These are phyloP conservation scores for Raddia distichophylla DNA, from an alignment of 176 grass and related monocot species.

Conservation along the genomic window DNA sequence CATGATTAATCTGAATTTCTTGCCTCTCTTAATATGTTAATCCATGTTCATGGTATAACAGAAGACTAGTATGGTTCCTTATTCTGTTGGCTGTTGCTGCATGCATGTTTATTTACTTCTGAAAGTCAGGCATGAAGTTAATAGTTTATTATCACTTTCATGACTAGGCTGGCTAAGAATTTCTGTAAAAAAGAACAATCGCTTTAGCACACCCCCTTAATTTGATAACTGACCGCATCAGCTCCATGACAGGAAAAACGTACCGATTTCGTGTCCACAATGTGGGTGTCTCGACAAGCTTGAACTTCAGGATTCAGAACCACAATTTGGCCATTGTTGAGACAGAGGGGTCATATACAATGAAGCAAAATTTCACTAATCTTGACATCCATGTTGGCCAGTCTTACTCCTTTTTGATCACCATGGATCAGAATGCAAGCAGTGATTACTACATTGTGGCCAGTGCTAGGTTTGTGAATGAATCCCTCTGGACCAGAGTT, in stretches of 20 bases:
- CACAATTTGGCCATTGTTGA: conserved; percentile 87
- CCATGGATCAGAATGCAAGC: conserved; percentile 96
- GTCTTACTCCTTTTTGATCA: conserved; percentile 92
- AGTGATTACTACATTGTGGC: conserved; percentile 93
- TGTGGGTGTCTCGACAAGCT: conserved; percentile 80
- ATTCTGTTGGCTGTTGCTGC: conserved; percentile 11
- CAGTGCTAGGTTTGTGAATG: conserved; percentile 87
- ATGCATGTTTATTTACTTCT: not conserved
- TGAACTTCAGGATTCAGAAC: conserved; percentile 92
- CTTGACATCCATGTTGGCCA: conserved; percentile 95
- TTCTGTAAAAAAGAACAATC: not conserved
- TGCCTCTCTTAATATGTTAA: not conserved
- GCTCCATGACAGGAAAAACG: conserved; percentile 68
- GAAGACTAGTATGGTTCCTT: not conserved
- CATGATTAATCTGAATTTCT: not conserved
- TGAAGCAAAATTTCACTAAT: conserved; percentile 87
- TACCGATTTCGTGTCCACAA: conserved; percentile 94
- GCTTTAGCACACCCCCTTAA: not conserved
- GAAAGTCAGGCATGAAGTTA: not conserved
- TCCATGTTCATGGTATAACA: not conserved
- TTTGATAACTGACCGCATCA: conserved; percentile 17
- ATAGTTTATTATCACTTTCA: not conserved
- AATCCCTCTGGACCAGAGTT: conserved; percentile 76
- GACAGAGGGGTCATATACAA: conserved; percentile 87
- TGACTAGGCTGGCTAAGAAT: not conserved